Evolutionary conservation across 192 early-diverging fungal genomes (phyloP).

Genomic region (Coemansia sp.): DNA sequence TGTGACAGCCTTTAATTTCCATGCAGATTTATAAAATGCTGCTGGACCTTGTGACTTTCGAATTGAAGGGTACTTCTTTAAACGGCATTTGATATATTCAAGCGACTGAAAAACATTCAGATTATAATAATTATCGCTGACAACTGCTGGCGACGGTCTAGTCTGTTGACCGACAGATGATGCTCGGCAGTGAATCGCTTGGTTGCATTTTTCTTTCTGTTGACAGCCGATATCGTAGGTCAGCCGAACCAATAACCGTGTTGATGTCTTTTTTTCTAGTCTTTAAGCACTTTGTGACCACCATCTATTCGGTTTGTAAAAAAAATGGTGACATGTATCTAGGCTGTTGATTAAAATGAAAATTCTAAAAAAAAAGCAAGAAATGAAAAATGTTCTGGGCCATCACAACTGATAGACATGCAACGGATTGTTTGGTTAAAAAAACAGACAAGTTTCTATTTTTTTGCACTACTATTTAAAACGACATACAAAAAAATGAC

Average conservation of each 20-base stretch:
- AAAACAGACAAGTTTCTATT: too few relatives aligned
- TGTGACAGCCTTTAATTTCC: too few relatives aligned
- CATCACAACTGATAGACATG: neutral
- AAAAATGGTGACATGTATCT: neutral
- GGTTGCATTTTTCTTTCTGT: neutral
- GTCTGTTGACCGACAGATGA: neutral
- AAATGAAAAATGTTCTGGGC: neutral
- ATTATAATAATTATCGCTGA: neutral
- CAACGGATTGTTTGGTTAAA: neutral
- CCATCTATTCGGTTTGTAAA: neutral
- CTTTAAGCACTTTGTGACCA: neutral
- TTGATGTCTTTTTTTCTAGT: neutral
- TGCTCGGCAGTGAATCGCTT: neutral
- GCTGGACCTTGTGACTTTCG: neutral
- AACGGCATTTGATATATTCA: too few relatives aligned
- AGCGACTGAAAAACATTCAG: neutral
- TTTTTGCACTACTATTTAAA: too few relatives aligned
- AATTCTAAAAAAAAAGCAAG: neutral
- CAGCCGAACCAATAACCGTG: neutral
- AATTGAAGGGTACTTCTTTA: too few relatives aligned
- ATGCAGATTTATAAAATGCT: neutral
- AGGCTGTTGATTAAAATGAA: neutral
- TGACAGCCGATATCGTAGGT: neutral
- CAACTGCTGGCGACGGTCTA: neutral
- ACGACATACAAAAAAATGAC: too few relatives aligned